Percentiles rank a stretch among this genome's conserved stretches.
Conservation (phyloP, 2,329 filamentous ascomycete genomes). For the Lachnellula willkommii region DNA sequence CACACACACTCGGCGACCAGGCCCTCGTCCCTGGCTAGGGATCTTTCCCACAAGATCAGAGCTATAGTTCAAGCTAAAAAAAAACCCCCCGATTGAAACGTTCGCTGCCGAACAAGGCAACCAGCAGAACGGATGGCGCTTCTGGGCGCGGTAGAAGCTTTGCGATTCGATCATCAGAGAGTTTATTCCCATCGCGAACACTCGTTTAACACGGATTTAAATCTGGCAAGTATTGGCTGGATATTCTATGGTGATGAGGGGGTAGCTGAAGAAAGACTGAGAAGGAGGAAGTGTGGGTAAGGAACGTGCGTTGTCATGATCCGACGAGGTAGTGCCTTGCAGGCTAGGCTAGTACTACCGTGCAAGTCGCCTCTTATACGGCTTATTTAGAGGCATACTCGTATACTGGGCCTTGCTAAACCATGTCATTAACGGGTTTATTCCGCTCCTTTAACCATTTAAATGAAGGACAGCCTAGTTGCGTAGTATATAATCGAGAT, state of each 20-base stretch:
- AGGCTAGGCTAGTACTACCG: background rate
- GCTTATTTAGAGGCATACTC: too few relatives aligned
- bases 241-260: background rate
- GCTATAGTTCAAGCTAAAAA: background rate
- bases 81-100: constrained; percentile 25
- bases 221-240: constrained; percentile 4
- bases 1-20: background rate
- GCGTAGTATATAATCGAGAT: too few relatives aligned
- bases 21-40: background rate
- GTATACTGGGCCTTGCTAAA: too few relatives aligned
- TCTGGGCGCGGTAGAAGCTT: constrained; percentile 13
- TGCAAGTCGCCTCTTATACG: too few relatives aligned
- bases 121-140: constrained; percentile 13
- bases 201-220: background rate
- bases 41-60: background rate
- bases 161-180: constrained; percentile 20
- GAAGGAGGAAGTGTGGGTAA: background rate
- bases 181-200: background rate
- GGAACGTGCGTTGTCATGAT: background rate
- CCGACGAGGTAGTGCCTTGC: background rate
- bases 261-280: constrained; percentile 1
- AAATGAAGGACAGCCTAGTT: too few relatives aligned
- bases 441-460: too few relatives aligned
- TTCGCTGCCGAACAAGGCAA: constrained; percentile 22
- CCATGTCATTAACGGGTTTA: too few relatives aligned